Base-by-base conservation (phyloP, 495 filamentous ascomycete genomes). In the Lophiostoma macrostomum region DNA sequence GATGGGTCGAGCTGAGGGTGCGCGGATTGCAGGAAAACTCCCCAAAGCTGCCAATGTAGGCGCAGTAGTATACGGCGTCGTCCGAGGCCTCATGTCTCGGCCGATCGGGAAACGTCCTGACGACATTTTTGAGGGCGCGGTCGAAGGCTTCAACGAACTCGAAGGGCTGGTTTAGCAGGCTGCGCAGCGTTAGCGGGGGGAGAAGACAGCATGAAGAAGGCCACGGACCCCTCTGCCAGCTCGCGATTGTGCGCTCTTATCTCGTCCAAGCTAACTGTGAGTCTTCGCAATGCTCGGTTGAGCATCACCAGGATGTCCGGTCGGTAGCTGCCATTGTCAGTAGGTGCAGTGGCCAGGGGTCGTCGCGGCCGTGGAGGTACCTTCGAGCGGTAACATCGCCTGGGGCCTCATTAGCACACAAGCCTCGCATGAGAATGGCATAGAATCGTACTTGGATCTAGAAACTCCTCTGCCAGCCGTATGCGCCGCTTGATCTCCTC, bases 11-110 rank as follows among this genome's bases (percentile, higher is more conserved):
- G 34, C 88, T 86, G 16, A 99, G 70, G 4, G 93, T 97, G 62
- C 93, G 81, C 40, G 93, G 93, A 66, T 96, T 99, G 79, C 90
- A 95, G 34, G 90, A 80, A 65, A 85, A 90, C 66, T 96, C 88
- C 48, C 93, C 93, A 64, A 99, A 98, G 60, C 88, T 93, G 53
- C 93, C 93, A 45, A 90, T 80, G 69, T 88, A 95, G 20, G 94
- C 94, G 56, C 90, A 95, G 66, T 99, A 97, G 72, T 95, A 97
- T 57, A 84, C 84, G 55, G 71, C 76, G 67, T 88, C 83, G 16
- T 84, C 78, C 13, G 74, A 69, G 10, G 79, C 75, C 61, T 86
- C 83, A 55, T 69, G 72, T 14, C 75, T 61, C 23, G 82, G 76
- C 53, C 83, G 74, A 56, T 86, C 81, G 11, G 82, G 83, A 34